Base-by-base conservation (phyloP, 1,284 basidiomycete species). In the Malassezia sympodialis region DNA sequence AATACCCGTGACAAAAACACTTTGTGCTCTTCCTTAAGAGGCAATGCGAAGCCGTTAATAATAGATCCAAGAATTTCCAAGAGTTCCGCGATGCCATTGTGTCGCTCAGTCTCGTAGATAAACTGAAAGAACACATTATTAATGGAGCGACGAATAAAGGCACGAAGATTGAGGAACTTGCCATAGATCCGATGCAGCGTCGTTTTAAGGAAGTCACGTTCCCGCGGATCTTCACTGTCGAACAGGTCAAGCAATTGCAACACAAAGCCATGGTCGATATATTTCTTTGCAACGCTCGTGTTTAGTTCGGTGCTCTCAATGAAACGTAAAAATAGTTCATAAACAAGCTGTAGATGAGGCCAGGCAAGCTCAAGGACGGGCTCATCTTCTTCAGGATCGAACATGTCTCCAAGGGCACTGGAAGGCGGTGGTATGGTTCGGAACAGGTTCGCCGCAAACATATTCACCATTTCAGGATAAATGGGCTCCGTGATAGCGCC, bases 61-160 rank as follows among this genome's bases (percentile, higher is more conserved):
- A 99, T 98, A 24, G 93, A 96, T 2, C 94, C 94, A 37, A 99
- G 81, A 60, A 99, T 99, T 77, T 99, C 94, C 59, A 99, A 81
- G 41, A 99, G 81, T 77, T 99, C 94, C 39, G 94, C 94, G 64
- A 99, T 96, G 43, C 94, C 94, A 75, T 99, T 99, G 80, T 98
- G 93, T 45, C 94, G 83, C 76, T 98, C 94, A 0, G 91, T 93
- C 76, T 98, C 93, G 77, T 98, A 98, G 66, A 98, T 82, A 79
- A 98, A 98, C 75, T 93, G 86, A 82, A 94, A 98, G 77, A 99
- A 99, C 72, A 98, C 93, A 69, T 98, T 94, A 81, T 96, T 96
- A 83, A 99, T 96, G 55, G 93, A 96, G 53, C 94, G 84, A 56
- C 94, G 87, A 72, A 99, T 98, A 77, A 96, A 98, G 35, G 94